Conservation (phyloP, 2,329 filamentous ascomycete species). For the Aspergillus sclerotialis region DNA sequence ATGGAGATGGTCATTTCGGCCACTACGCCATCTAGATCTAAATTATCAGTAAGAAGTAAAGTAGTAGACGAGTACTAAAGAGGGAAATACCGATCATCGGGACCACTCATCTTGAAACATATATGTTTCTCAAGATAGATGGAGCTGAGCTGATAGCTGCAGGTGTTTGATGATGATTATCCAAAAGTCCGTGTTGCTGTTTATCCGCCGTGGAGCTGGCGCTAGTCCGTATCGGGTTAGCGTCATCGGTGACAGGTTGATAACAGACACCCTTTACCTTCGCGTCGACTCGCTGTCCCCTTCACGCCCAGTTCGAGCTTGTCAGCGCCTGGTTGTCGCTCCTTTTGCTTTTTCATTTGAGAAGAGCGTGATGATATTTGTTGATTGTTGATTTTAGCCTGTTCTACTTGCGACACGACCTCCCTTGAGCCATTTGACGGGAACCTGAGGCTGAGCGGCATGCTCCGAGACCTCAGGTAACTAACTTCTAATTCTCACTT, state of each 20-base stretch:
- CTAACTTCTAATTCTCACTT: neutral
- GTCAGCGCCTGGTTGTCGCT: neutral
- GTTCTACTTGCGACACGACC: conserved; percentile 5
- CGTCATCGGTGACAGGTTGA: conserved; percentile 4
- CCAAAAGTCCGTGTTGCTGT: conserved; percentile 11
- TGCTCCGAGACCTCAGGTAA: neutral
- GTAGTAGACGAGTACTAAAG: conserved; percentile 2
- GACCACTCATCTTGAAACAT: conserved; percentile 27
- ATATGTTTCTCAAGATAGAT: conserved; percentile 1
- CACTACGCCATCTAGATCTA: conserved; percentile 32
- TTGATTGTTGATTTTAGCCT: conserved; percentile 1
- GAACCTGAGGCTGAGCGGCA: conserved; percentile 11
- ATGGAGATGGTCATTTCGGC: conserved; percentile 28
- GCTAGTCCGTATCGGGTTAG: conserved; percentile 8
- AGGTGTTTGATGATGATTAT: conserved; percentile 1
- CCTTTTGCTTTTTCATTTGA: neutral
- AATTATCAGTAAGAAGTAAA: neutral
- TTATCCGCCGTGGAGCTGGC: conserved; percentile 8
- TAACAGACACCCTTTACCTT: conserved; percentile 6
- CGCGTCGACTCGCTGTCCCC: conserved; percentile 7
- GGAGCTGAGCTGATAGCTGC: too few species aligned
- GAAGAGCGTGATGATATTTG: conserved; percentile 9
- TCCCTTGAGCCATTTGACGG: conserved; percentile 3
- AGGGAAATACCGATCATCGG: conserved; percentile 19
- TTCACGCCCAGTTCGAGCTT: conserved; percentile 1